Evolutionary conservation across 768 basidiomycete genomes (phyloP).

Genomic region (Phaeotremella skinneri): DNA sequence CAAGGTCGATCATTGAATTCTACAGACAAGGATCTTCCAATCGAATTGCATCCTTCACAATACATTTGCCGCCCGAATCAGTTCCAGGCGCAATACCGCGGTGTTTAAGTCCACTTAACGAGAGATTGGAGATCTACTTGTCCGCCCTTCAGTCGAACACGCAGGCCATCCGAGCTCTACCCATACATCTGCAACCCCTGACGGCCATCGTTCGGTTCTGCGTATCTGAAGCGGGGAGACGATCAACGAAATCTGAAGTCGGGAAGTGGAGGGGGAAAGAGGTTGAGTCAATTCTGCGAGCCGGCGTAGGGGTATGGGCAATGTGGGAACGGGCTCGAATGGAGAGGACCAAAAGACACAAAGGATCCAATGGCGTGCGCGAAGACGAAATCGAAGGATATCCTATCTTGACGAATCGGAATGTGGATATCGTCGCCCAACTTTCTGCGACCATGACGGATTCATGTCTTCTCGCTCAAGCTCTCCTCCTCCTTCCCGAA

Average conservation of each 20-base stretch:
- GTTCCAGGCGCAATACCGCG: constrained; percentile 5
- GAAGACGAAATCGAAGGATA: constrained; percentile 2
- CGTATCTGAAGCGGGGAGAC: constrained; percentile 23
- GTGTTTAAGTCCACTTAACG: constrained; percentile 23
- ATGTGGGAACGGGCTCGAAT: constrained; percentile 14
- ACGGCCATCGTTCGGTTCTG: constrained; percentile 30
- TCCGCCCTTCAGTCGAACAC: constrained; percentile 20
- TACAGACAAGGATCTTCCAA: constrained; percentile 33
- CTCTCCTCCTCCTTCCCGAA: constrained; percentile 37
- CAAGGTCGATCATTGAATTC: constrained; percentile 36
- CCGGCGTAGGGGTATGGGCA: constrained; percentile 19
- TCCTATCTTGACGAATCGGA: constrained; percentile 38
- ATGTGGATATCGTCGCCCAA: constrained; percentile 38
- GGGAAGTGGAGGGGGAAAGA: constrained; percentile 28
- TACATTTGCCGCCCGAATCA: constrained; percentile 12
- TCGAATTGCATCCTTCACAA: constrained; percentile 17
- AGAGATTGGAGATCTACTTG: constrained; percentile 34
- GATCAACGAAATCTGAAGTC: constrained; percentile 4
- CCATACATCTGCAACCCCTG: constrained; percentile 30
- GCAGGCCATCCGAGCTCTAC: constrained; percentile 24
- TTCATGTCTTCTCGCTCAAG: constrained; percentile 36
- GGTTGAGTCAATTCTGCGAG: constrained; percentile 31
- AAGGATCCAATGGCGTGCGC: background rate
- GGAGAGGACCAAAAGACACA: background rate
- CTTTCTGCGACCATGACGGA: constrained; percentile 32